Evolutionary conservation across 768 basidiomycete genomes (phyloP).

Genomic region (Vararia minispora): DNA sequence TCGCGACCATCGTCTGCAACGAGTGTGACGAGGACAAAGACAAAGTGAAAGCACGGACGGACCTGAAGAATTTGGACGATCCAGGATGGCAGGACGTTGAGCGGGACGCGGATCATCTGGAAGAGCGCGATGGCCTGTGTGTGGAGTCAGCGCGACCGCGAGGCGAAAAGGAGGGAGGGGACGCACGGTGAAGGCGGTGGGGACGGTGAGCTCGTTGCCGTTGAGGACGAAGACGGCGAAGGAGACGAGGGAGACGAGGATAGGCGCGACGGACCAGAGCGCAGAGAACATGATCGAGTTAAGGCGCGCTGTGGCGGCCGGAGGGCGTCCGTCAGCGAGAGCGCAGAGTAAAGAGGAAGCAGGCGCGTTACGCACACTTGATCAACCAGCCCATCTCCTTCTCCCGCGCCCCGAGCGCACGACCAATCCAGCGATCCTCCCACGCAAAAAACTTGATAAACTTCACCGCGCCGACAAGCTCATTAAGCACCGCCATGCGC

Average conservation of each 20-base stretch:
- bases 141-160: neutral
- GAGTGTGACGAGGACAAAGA: neutral
- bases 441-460: conserved; percentile 83
- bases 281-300: conserved; percentile 63
- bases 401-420: conserved; percentile 51
- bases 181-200: conserved; percentile 74
- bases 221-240: conserved; percentile 66
- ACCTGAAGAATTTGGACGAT: conserved; percentile 66
- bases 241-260: conserved; percentile 68
- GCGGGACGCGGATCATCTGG: conserved; percentile 68
- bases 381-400: conserved; percentile 71
- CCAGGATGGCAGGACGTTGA: conserved; percentile 74
- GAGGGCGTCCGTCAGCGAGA: neutral
- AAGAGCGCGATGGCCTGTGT: conserved; percentile 67
- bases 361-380: conserved; percentile 34
- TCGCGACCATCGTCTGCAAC: conserved; percentile 39
- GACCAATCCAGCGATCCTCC: conserved; percentile 65
- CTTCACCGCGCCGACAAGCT: conserved; percentile 64
- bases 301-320: conserved; percentile 38
- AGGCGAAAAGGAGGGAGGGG: neutral
- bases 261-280: conserved; percentile 69
- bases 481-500: conserved; percentile 68
- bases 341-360: too few species aligned
- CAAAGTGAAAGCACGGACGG: neutral
- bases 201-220: conserved; percentile 65